Conservation (phyloP, 2,329 filamentous ascomycete genomes). For the Talaromyces rugulosus region DNA sequence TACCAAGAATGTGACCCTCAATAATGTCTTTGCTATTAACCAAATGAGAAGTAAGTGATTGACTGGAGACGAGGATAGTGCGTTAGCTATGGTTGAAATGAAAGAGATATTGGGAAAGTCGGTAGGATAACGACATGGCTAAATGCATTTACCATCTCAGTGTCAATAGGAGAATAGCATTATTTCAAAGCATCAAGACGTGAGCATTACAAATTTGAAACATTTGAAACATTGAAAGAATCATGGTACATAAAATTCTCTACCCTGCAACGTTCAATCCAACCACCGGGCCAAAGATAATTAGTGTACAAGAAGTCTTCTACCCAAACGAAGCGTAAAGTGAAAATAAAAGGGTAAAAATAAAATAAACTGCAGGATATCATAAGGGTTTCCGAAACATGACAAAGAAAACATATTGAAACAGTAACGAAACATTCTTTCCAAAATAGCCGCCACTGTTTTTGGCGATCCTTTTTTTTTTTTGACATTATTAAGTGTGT, state of each 20-base stretch:
- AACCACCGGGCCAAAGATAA: neutral
- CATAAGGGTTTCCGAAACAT: neutral
- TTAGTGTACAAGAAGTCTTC: neutral
- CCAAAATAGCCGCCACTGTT: neutral
- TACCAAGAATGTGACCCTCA: too few species aligned
- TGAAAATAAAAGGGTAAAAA: neutral
- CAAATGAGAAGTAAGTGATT: too few species aligned
- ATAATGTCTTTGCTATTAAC: too few species aligned
- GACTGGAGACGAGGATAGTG: too few species aligned
- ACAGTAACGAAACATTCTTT: neutral
- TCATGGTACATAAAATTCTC: neutral
- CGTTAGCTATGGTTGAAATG: too few species aligned
- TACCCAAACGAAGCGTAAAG: neutral
- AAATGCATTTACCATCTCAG: too few species aligned
- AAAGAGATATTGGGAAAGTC: too few species aligned
- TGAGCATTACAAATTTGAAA: neutral
- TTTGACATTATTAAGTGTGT: neutral
- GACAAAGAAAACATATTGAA: neutral
- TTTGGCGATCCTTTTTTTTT: neutral
- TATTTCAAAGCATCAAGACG: neutral
- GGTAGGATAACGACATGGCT: too few species aligned
- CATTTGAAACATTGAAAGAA: neutral
- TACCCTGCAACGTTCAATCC: neutral
- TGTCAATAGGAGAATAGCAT: too few species aligned
- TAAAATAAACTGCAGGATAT: neutral